Base-by-base conservation (phyloP, 495 filamentous ascomycete genomes). In the Lepraria neglecta region DNA sequence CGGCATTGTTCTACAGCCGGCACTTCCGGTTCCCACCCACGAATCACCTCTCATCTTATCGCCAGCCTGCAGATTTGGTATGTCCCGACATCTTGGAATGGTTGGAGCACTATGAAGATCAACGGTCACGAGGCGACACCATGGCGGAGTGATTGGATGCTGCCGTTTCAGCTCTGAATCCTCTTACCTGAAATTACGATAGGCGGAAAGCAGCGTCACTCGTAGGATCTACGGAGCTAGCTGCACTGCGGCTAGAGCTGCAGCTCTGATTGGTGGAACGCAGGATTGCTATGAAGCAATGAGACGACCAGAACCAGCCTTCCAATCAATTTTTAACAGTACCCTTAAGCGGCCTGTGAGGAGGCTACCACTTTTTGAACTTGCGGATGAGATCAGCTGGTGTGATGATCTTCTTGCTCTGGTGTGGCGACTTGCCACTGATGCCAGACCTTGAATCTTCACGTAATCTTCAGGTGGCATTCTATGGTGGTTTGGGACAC, bases 1-100 rank as follows among this genome's bases (percentile, higher is more conserved):
- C 30, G 53, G 59, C 59, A 56, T 35, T 10, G 46, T 19, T 17
- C 52, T 17, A 56, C 42, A 17, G 33, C 43, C 43, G 24, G 28
- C 15, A 43, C 44, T 47, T 43, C 48, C 14, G 40, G 28, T 48
- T 15, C 33, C 40, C 38, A 55, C 42, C 38, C 33, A 43, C 53
- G 53, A 56, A 56, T 56, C 33, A 38, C 33, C 17, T 24, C 10
- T 21, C 12, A 43, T 38, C 28, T 48, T 56, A 60, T 45, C 43
- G 60, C 45, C 15, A 33, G 30, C 54, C 59, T 44, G 59, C 59
- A 63, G 28, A 44, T 35, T 14, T 56, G 52, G 59, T 56, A 30
- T 31, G 59, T 61, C 63, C 63, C 63, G 57, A 56, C 40, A 42
- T 46, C 35, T 61, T 42, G 52, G 43, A 50, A 56, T 30, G 50